Evolutionary conservation across 108 stramenopile genomes (phyloP), one percentile per base, ranked within the genome.

Genomic region (Skeletonema potamos): DNA sequence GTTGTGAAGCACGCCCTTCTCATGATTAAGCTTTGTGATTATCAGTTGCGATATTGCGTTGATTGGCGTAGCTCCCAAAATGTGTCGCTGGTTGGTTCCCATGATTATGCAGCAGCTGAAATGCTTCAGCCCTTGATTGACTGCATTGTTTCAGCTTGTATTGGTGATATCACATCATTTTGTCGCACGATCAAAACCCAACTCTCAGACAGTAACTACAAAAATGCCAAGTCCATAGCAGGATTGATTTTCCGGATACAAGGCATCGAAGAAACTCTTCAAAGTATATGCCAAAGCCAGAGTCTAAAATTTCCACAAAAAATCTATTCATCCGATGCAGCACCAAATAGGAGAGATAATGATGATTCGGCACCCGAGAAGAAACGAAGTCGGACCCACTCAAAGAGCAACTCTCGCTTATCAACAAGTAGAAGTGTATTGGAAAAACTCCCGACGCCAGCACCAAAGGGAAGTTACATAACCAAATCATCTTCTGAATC

Each of bases 61-160:
- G 54, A 72, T 55, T 78, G 77, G 77, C 63, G 77, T 18, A 78
- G 33, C 32, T 72, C 70, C 2, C 70, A 70, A 54, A 36, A 54
- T 39, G 27, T 39, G 13, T 44, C 55, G 17, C 32, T 60, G 36
- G 66, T 59, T 29, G 70, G 51, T n/a, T 24, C 20, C 20, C 24
- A 71, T 20, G 77, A 78, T 34, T 70, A 12, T 24, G 77, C 70
- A 65, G 48, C 60, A 39, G 66, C 27, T 36, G 48, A 66, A 30
- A 65, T 72, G 10, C 77, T 78, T 67, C 66, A 72, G 32, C 66
- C 77, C 12, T 54, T 78, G 36, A 33, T 78, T 55, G 66, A 71
- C 30, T 13, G 51, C 15, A 60, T 78, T 9, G 69, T 65, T n/a
- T 54, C 20, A 34, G 48, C 62, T 15, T 72, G 77, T 55, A 61